phyloP scores from a whole-genome alignment of 106 monocot species.

The Allium sativum region DNA sequence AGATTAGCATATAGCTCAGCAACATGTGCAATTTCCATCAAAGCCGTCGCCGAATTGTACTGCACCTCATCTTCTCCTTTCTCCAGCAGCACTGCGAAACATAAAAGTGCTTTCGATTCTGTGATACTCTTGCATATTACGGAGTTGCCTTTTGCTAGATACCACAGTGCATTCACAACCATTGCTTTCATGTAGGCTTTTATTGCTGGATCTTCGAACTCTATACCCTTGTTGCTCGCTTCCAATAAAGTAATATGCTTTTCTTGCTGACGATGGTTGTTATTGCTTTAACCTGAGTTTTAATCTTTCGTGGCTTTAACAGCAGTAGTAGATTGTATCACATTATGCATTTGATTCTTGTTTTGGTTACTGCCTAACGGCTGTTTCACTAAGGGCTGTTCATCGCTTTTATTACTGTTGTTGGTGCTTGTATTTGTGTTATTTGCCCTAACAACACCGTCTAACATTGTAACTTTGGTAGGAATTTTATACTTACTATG shows the following conservation, averaged over 20 bases:
- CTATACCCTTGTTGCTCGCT: slow-evolving; percentile 12
- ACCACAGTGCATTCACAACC: slow-evolving; percentile 50
- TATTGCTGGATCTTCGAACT: slow-evolving; percentile 17
- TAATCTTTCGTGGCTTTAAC: not conserved
- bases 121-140: slow-evolving; percentile 85
- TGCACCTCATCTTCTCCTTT: slow-evolving; percentile 68
- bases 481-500: slow-evolving; percentile 66
- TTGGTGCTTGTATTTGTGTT: slow-evolving; percentile 18
- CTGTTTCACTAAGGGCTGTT: not conserved
- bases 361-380: not conserved
- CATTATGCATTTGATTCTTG: slow-evolving; percentile 10
- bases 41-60: slow-evolving; percentile 77
- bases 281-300: not conserved
- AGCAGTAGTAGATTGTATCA: slow-evolving; percentile 7
- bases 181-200: slow-evolving; percentile 19
- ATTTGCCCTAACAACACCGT: slow-evolving; percentile 4
- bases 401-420: not conserved
- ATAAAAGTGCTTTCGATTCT: slow-evolving; percentile 78
- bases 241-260: not conserved
- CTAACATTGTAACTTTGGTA: slow-evolving; percentile 37
- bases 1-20: slow-evolving; percentile 69
- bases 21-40: slow-evolving; percentile 72
- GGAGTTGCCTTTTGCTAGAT: slow-evolving; percentile 48
- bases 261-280: not conserved
- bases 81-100: slow-evolving; percentile 83